Evolutionary conservation across 2,329 filamentous ascomycete genomes (phyloP).

Genomic region (Aspergillus fumigatus): DNA sequence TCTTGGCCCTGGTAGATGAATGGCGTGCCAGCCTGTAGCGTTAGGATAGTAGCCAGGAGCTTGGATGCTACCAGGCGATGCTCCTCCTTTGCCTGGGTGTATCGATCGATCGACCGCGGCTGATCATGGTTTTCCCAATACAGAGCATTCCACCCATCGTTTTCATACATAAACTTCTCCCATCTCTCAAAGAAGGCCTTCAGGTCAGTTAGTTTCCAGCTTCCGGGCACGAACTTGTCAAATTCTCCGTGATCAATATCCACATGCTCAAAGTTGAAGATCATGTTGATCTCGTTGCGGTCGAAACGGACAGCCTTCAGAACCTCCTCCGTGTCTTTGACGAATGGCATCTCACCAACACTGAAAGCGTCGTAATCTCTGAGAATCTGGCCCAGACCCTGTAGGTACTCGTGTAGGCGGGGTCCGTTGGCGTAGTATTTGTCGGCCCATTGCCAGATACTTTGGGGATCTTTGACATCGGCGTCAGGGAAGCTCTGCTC

Average conservation of each 20-base stretch:
- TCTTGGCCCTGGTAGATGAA: conserved; percentile 70
- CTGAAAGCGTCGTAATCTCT: conserved; percentile 56
- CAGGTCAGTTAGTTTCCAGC: conserved; percentile 49
- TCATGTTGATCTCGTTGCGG: conserved; percentile 62
- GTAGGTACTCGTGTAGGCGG: conserved; percentile 33
- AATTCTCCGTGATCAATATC: conserved; percentile 52
- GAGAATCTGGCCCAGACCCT: conserved; percentile 50
- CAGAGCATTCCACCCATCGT: conserved; percentile 60
- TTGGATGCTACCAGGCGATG: conserved; percentile 52
- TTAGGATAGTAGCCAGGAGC: conserved; percentile 55
- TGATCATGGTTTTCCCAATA: conserved; percentile 67
- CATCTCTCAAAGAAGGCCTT: conserved; percentile 53
- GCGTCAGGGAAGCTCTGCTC: conserved; percentile 49
- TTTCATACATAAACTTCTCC: conserved; percentile 56
- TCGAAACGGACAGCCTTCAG: conserved; percentile 52
- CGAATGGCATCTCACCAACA: conserved; percentile 58
- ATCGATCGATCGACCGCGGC: conserved; percentile 56
- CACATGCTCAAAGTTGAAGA: conserved; percentile 68
- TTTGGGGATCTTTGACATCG: conserved; percentile 26
- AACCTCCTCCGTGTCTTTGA: conserved; percentile 47
- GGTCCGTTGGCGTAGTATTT: conserved; percentile 54
- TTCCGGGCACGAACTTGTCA: conserved; percentile 43
- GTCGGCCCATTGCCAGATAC: conserved; percentile 33
- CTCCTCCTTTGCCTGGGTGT: conserved; percentile 47
- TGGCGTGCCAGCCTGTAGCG: conserved; percentile 56